A percentile compares a stretch with the other conserved stretches of the same genome.
Evolutionary conservation across 257 asterid species (phyloP).

Genomic region (Pogostemon cablin): DNA sequence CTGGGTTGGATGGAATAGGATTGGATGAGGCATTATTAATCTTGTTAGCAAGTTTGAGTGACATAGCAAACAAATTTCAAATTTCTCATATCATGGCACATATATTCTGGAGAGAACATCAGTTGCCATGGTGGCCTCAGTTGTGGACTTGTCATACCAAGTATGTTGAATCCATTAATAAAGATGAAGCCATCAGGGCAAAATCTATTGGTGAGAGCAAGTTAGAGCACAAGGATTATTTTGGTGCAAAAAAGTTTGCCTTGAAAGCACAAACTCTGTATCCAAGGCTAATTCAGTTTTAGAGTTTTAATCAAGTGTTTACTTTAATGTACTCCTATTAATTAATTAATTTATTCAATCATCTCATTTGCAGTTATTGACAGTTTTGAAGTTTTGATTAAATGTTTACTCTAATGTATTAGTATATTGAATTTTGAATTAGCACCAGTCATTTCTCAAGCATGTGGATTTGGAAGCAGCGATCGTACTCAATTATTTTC

Average conservation of each 20-base stretch:
- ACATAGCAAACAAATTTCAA: slow-evolving; percentile 28
- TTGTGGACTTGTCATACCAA: slow-evolving; percentile 30
- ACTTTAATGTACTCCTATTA: too few species aligned
- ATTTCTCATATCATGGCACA: slow-evolving; percentile 28
- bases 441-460: too few species aligned
- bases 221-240: slow-evolving; percentile 55
- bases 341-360: too few species aligned
- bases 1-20: neutral
- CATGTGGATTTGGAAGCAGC: too few species aligned
- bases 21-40: slow-evolving; percentile 39
- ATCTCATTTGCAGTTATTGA: too few species aligned
- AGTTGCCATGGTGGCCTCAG: slow-evolving; percentile 22
- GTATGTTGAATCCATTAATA: slow-evolving; percentile 34
- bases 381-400: too few species aligned
- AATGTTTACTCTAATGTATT: too few species aligned
- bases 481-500: too few species aligned
- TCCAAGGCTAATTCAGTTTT: slow-evolving; percentile 62
- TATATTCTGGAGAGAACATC: slow-evolving; percentile 18
- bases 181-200: slow-evolving; percentile 80
- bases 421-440: too few species aligned
- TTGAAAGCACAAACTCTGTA: slow-evolving; percentile 65
- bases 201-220: slow-evolving; percentile 67
- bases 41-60: slow-evolving; percentile 46
- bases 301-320: too few species aligned
- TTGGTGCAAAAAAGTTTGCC: slow-evolving; percentile 69